Evolutionary conservation across 306 rosid species (phyloP).

Genomic region (Myrica gale): DNA sequence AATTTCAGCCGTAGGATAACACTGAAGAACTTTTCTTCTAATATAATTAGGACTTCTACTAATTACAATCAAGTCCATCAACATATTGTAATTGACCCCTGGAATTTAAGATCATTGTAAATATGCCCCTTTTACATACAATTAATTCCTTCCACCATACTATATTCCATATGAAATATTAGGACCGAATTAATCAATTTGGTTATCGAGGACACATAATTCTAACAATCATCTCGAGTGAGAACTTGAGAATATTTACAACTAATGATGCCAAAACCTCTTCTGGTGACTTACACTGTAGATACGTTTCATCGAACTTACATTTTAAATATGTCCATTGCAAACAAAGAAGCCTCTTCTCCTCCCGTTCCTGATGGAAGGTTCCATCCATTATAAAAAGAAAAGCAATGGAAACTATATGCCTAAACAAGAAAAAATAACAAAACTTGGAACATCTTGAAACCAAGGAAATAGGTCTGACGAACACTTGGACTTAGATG

Average conservation of each 20-base stretch:
- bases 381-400: conserved; percentile 6
- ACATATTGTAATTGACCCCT: too few relatives aligned
- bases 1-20: too few relatives aligned
- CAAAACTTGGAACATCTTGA: background rate
- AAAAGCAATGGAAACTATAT: background rate
- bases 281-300: conserved; percentile 61
- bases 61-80: too few relatives aligned
- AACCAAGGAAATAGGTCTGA: conserved; percentile 4
- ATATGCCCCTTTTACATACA: too few relatives aligned
- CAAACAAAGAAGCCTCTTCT: conserved; percentile 93
- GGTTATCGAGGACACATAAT: too few relatives aligned
- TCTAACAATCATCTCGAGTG: background rate
- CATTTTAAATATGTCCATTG: conserved; percentile 91
- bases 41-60: too few relatives aligned
- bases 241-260: conserved; percentile 25
- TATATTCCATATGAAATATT: too few relatives aligned
- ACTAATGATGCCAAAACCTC: conserved; percentile 2
- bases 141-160: too few relatives aligned
- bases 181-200: too few relatives aligned
- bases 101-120: too few relatives aligned
- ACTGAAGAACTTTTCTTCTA: too few relatives aligned
- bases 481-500: conserved; percentile 6
- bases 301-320: conserved; percentile 48
- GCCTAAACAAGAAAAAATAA: background rate
- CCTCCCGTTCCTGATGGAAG: conserved; percentile 73